A percentile compares a stretch with the other conserved stretches of the same genome.
These are phyloP conservation scores for Astrocystis sublimbata DNA, from an alignment of 495 filamentous ascomycete genomes.

Conservation along the genomic window DNA sequence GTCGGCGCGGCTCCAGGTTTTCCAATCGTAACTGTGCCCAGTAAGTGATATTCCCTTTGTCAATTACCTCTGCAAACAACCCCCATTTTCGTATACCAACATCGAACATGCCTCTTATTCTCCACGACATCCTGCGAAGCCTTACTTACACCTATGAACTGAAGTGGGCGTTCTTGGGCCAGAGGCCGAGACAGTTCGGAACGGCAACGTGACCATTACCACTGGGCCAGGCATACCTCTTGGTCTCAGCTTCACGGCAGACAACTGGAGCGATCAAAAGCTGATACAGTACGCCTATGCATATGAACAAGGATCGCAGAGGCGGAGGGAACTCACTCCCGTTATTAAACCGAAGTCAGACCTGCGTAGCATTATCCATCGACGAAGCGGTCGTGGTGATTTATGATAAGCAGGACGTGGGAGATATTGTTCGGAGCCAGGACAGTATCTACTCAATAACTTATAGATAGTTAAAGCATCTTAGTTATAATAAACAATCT, in stretches of 20 bases:
- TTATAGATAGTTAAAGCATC: too few species aligned
- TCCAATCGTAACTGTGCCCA: slow-evolving; percentile 41
- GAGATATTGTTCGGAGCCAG: background rate
- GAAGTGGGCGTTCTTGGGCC: slow-evolving; percentile 43
- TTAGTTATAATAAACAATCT: too few species aligned
- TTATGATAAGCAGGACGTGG: background rate
- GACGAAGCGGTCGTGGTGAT: background rate
- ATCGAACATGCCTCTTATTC: background rate
- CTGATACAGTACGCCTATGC: slow-evolving; percentile 63
- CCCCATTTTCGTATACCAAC: background rate
- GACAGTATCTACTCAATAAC: too few species aligned
- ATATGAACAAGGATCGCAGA: slow-evolving; percentile 52
- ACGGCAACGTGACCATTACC: slow-evolving; percentile 33
- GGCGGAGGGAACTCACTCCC: slow-evolving; percentile 4
- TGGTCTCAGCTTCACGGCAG: slow-evolving; percentile 58
- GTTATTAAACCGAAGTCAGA: slow-evolving; percentile 11
- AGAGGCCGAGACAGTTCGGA: slow-evolving; percentile 39
- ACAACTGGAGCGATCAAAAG: slow-evolving; percentile 50
- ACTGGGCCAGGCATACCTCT: slow-evolving; percentile 47
- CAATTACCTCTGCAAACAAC: background rate
- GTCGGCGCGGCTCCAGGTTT: slow-evolving; percentile 33
- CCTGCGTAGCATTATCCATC: background rate
- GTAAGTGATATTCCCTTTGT: slow-evolving; percentile 41
- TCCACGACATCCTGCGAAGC: background rate
- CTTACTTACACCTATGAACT: background rate